Evolutionary conservation across 1,139 yeast genomes (phyloP).

Genomic region (Blastobotrys indianensis): DNA sequence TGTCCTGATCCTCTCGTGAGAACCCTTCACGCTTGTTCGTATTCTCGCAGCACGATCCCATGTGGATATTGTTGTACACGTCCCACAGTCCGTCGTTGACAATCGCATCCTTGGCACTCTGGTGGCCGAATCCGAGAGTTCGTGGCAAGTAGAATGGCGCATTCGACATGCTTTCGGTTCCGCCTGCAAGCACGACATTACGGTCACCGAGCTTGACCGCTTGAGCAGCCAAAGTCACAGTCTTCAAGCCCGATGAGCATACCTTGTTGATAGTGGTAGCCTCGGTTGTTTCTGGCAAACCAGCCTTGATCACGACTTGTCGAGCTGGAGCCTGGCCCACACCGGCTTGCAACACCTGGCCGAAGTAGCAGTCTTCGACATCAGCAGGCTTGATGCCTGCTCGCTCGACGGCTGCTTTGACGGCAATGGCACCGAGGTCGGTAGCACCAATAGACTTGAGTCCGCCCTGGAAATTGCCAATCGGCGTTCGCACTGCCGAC

Average conservation of each 20-base stretch:
- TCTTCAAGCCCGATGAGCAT: conserved; percentile 57
- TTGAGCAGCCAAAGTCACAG: conserved; percentile 52
- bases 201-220: conserved; percentile 49
- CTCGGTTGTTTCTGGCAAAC: conserved; percentile 47
- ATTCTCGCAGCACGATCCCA: conserved; percentile 62
- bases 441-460: conserved; percentile 46
- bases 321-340: conserved; percentile 62
- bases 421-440: conserved; percentile 54
- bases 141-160: conserved; percentile 43
- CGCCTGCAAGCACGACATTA: conserved; percentile 53
- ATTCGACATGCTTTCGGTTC: conserved; percentile 60
- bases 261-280: conserved; percentile 58
- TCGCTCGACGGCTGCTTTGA: conserved; percentile 48
- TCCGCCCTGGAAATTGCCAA: conserved; percentile 53
- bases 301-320: conserved; percentile 56
- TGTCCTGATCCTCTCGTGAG: conserved; percentile 53
- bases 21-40: conserved; percentile 49
- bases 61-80: conserved; percentile 49
- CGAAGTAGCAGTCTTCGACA: conserved; percentile 51
- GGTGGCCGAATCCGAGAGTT: conserved; percentile 48
- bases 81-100: conserved; percentile 55
- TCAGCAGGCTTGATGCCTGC: conserved; percentile 46
- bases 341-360: conserved; percentile 55
- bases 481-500: conserved; percentile 53
- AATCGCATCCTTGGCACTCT: conserved; percentile 46